These are phyloP conservation scores for Arthrobotrys iridis DNA, from an alignment of 2,329 filamentous ascomycete species.

Conservation along the genomic window DNA sequence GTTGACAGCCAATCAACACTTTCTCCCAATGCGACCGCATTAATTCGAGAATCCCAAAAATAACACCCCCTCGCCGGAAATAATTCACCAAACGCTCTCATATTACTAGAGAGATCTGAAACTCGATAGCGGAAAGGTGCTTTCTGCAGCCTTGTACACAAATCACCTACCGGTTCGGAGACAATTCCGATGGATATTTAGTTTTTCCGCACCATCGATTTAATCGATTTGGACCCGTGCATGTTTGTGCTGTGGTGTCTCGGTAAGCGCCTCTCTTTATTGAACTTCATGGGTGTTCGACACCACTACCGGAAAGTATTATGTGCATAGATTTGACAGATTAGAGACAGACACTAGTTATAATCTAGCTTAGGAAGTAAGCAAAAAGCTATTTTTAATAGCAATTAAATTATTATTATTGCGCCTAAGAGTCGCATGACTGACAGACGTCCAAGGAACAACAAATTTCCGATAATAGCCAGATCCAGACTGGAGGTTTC, in stretches of 20 bases:
- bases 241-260: constrained; percentile 1
- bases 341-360: constrained; percentile 7
- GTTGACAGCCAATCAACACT: constrained; percentile 50
- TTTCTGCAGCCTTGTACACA: constrained; percentile 26
- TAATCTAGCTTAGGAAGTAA: background rate
- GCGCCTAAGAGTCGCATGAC: constrained; percentile 5
- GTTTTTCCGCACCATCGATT: constrained; percentile 11
- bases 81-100: constrained; percentile 34
- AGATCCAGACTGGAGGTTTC: background rate
- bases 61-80: constrained; percentile 27
- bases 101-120: constrained; percentile 29
- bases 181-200: constrained; percentile 27
- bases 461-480: background rate
- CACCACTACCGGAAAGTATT: background rate
- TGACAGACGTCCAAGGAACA: background rate
- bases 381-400: background rate
- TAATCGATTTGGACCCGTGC: background rate
- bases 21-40: background rate
- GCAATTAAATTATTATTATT: constrained; percentile 4
- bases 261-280: constrained; percentile 35
- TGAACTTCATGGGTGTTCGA: background rate
- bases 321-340: constrained; percentile 4
- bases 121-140: constrained; percentile 11
- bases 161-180: constrained; percentile 13
- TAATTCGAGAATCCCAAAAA: constrained; percentile 48